Conservation (phyloP, 2,329 filamentous ascomycete genomes). For the Ophiostoma quercus region DNA sequence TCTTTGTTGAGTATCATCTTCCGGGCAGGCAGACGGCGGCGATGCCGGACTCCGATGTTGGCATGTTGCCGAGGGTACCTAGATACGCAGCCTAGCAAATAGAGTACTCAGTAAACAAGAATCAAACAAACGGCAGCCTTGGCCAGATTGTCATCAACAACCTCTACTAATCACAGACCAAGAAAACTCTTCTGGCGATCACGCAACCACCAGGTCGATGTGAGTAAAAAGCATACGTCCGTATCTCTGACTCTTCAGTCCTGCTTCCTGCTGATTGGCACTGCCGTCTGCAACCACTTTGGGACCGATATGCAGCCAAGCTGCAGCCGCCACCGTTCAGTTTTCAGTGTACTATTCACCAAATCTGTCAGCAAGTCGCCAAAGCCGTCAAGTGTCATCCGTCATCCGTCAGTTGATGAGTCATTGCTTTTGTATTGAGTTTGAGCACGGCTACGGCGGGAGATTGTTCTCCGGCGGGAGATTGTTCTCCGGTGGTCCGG, state of each 20-base stretch:
- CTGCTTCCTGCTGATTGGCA: not conserved
- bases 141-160: too few relatives aligned
- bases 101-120: too few relatives aligned
- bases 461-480: not conserved
- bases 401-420: not conserved
- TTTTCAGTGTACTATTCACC: not conserved
- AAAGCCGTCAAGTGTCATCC: not conserved
- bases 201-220: too few relatives aligned
- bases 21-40: not conserved
- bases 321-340: not conserved
- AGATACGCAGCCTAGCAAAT: too few relatives aligned
- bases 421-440: not conserved
- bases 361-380: not conserved
- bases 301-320: slow-evolving; percentile 11
- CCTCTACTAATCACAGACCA: too few relatives aligned
- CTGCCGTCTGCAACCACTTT: not conserved
- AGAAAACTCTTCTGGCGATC: not conserved
- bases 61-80: too few relatives aligned
- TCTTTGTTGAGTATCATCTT: not conserved
- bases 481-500: not conserved
- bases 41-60: not conserved
- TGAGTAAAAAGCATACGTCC: not conserved
- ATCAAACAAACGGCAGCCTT: too few relatives aligned
- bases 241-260: not conserved
- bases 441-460: not conserved